phyloP scores from a whole-genome alignment of 768 basidiomycete species.

The Trametopsis cervina region DNA sequence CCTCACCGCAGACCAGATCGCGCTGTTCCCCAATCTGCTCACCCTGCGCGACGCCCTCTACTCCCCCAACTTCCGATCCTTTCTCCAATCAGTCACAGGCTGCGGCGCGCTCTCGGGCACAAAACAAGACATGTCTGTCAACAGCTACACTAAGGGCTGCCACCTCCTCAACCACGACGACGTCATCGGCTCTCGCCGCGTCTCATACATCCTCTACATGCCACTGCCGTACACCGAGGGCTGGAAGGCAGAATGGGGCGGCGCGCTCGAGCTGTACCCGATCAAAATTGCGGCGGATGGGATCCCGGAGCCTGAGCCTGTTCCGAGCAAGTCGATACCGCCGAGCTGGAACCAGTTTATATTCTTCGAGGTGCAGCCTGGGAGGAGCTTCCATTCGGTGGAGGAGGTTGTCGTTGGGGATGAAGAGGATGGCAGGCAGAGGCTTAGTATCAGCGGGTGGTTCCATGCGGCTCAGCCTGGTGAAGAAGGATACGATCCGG shows the following conservation, averaged over 20 bases:
- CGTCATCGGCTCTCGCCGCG: slow-evolving; percentile 88
- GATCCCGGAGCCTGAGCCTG: slow-evolving; percentile 57
- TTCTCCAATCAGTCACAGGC: slow-evolving; percentile 81
- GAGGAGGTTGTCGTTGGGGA: slow-evolving; percentile 91
- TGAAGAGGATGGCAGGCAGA: slow-evolving; percentile 59
- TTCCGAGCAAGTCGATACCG: slow-evolving; percentile 61
- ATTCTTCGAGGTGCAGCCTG: slow-evolving; percentile 91
- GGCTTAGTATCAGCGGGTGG: slow-evolving; percentile 94
- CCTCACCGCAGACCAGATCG: slow-evolving; percentile 69
- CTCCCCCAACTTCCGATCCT: slow-evolving; percentile 71
- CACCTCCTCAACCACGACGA: slow-evolving; percentile 98
- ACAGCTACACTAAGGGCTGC: slow-evolving; percentile 84
- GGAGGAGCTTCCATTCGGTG: slow-evolving; percentile 92
- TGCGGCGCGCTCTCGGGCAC: slow-evolving; percentile 87
- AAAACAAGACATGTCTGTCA: slow-evolving; percentile 94
- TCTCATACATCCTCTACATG: slow-evolving; percentile 97
- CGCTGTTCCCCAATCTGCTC: slow-evolving; percentile 74
- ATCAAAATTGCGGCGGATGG: slow-evolving; percentile 51
- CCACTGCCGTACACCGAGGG: slow-evolving; percentile 65
- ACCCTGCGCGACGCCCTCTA: slow-evolving; percentile 88
- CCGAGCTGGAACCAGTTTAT: slow-evolving; percentile 89
- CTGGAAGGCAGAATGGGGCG: slow-evolving; percentile 90
- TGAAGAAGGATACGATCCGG: slow-evolving; percentile 76
- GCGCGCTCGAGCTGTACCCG: slow-evolving; percentile 91
- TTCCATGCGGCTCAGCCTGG: slow-evolving; percentile 90